phyloP scores from a whole-genome alignment of 2,329 filamentous ascomycete species.

The Xylaria sp. region DNA sequence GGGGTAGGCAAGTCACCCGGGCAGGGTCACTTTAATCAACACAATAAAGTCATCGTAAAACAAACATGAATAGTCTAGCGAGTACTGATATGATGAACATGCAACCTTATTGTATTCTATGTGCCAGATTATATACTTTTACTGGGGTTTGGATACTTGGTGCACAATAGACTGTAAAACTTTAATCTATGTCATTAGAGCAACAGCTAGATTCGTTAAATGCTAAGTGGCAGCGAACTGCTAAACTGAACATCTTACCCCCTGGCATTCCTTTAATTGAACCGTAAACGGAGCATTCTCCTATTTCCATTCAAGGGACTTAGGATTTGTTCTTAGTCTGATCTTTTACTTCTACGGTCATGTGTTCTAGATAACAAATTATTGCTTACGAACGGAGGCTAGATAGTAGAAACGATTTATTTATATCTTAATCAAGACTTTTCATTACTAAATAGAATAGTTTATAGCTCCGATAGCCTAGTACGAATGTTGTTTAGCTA shows the following conservation, averaged over 20 bases:
- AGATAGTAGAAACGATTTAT: constrained; percentile 18
- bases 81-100: background rate
- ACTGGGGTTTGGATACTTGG: background rate
- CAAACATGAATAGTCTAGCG: background rate
- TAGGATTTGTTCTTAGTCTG: constrained; percentile 19
- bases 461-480: no score
- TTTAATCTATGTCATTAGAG: background rate
- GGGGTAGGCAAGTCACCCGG: no score
- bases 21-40: background rate
- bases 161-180: background rate
- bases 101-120: background rate
- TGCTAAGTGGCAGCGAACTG: background rate
- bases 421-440: constrained; percentile 3
- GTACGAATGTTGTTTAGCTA: no score
- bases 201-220: background rate
- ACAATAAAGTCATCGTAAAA: background rate
- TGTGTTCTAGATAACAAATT: constrained; percentile 29
- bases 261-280: background rate
- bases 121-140: background rate
- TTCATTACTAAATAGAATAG: no score
- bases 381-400: constrained; percentile 22
- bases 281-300: constrained; percentile 16
- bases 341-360: constrained; percentile 22
- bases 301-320: constrained; percentile 28
- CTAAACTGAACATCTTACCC: background rate